These are phyloP conservation scores for Nicotiana attenuata DNA, from an alignment of 257 asterid genomes.

Conservation along the genomic window DNA sequence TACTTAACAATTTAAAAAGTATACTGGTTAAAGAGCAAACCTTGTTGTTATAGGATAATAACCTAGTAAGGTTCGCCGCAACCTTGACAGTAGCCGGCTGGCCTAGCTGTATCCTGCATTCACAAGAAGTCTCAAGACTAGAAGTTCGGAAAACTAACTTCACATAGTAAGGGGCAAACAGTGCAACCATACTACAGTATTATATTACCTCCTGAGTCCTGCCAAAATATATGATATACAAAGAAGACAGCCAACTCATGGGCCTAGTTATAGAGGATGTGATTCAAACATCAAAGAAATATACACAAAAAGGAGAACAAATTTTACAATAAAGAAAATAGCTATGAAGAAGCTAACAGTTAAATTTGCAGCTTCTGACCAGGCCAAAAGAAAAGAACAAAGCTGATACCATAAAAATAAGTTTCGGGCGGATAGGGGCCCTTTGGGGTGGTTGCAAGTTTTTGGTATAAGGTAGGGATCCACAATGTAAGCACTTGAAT, in stretches of 20 bases:
- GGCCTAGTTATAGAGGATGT: background rate
- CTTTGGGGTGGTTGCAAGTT: background rate
- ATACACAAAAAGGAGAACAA: background rate
- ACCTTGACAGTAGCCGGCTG: slow-evolving; percentile 80
- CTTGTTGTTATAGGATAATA: slow-evolving; percentile 70
- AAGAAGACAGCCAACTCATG: background rate
- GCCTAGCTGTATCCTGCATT: slow-evolving; percentile 70
- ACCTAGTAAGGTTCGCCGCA: slow-evolving; percentile 65
- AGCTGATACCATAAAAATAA: background rate
- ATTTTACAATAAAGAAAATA: background rate
- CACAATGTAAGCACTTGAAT: background rate
- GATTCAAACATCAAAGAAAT: background rate
- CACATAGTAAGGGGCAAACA: background rate
- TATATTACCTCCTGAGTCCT: background rate
- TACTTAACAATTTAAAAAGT: background rate
- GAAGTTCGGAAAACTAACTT: background rate
- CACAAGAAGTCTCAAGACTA: background rate
- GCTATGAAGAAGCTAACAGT: background rate
- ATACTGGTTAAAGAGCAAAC: slow-evolving; percentile 22
- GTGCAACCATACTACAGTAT: background rate
- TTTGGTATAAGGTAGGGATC: background rate
- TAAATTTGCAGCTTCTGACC: background rate
- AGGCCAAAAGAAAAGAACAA: background rate
- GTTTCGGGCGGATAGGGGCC: background rate
- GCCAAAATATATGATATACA: background rate